A percentile compares a stretch with the other conserved stretches of the same genome.
These are phyloP conservation scores for Picochlorum sp. DNA, from an alignment of 139 green algal species.

Conservation along the genomic window DNA sequence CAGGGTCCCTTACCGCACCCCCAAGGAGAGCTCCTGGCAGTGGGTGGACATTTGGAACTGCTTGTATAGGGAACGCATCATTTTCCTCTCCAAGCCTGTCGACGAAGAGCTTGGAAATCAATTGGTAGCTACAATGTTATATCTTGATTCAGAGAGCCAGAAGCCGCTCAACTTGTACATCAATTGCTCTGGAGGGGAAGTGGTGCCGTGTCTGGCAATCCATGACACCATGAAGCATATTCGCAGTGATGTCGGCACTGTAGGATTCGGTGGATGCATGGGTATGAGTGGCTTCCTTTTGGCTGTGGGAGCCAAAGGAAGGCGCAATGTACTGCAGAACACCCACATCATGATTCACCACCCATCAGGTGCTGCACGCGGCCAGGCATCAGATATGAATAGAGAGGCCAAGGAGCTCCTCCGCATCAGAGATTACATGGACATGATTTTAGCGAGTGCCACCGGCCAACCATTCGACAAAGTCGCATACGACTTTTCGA, in stretches of 20 bases:
- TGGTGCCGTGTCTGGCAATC: constrained; percentile 86
- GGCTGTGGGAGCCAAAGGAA: constrained; percentile 83
- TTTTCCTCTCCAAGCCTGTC: constrained; percentile 76
- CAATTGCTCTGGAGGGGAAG: constrained; percentile 76
- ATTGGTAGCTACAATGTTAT: constrained; percentile 86
- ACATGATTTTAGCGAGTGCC: constrained; percentile 57
- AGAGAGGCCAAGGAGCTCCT: constrained; percentile 94
- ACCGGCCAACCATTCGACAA: constrained; percentile 79
- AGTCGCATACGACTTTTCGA: constrained; percentile 49
- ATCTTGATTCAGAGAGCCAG: constrained; percentile 78
- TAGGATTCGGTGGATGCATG: constrained; percentile 90
- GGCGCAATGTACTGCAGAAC: constrained; percentile 81
- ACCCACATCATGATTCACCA: constrained; percentile 95
- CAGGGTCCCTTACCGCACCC: constrained; percentile 72
- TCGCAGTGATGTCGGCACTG: constrained; percentile 77
- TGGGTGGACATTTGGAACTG: constrained; percentile 95
- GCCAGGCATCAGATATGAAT: constrained; percentile 93
- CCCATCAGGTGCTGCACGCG: constrained; percentile 80
- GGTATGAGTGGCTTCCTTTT: constrained; percentile 97
- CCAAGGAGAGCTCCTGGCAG: constrained; percentile 64
- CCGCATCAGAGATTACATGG: constrained; percentile 85
- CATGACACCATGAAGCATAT: constrained; percentile 97
- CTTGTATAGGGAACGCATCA: constrained; percentile 83
- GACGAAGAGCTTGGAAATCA: constrained; percentile 87
- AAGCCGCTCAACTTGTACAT: constrained; percentile 88